These are phyloP conservation scores for Sphagnum contortum DNA, from an alignment of 225 moss, liverwort and hornwort genomes.

Conservation along the genomic window DNA sequence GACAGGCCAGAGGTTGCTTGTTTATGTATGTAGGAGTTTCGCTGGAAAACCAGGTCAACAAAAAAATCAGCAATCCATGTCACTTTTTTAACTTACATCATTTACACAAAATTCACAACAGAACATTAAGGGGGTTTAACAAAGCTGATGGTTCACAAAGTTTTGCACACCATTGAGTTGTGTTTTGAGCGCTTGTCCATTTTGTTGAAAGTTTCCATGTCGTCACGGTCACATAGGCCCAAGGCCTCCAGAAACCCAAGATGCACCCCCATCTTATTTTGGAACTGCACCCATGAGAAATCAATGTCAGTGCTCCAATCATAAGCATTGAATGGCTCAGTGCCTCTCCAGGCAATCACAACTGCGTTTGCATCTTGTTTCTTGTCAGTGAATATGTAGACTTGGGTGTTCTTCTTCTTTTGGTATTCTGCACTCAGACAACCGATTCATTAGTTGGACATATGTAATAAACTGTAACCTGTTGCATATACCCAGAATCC, in stretches of 20 bases:
- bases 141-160: no score
- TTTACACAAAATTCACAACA: no score
- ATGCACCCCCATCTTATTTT: conserved; percentile 38
- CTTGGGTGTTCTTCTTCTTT: conserved; percentile 40
- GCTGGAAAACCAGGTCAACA: no score
- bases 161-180: no score
- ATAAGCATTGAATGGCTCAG: conserved; percentile 50
- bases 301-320: conserved; percentile 84
- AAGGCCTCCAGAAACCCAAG: conserved; percentile 69
- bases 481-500: no score
- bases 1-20: conserved; percentile 20
- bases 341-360: conserved; percentile 66
- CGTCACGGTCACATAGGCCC: conserved; percentile 41
- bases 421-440: conserved; percentile 29
- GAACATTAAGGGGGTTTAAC: no score
- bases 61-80: no score
- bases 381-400: conserved; percentile 54
- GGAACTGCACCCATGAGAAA: conserved; percentile 58
- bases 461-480: no score
- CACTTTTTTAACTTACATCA: no score
- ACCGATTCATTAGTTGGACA: no score
- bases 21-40: background rate
- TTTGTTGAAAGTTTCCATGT: conserved; percentile 22
- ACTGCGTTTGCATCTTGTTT: conserved; percentile 41
- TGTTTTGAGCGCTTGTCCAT: conserved; percentile 8